Evolutionary conservation across 306 rosid species (phyloP).

Genomic region (Malus sylvestris): DNA sequence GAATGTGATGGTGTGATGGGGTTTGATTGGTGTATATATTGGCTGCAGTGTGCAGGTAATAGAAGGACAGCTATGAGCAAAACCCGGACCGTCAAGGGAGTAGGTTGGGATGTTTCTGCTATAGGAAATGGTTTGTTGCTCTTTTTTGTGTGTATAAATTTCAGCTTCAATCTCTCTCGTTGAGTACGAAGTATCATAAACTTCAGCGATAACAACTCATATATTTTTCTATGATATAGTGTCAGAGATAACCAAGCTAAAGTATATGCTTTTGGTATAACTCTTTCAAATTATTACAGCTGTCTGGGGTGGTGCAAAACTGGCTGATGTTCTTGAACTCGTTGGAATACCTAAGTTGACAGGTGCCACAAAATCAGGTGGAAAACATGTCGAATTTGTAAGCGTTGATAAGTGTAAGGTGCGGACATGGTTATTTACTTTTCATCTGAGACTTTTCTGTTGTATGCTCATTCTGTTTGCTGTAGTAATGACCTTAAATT

Average conservation of each 20-base stretch:
- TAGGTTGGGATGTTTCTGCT: slow-evolving; percentile 96
- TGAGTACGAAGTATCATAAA: not conserved
- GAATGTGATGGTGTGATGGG: not conserved
- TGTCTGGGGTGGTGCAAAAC: slow-evolving; percentile 87
- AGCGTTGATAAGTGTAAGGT: slow-evolving; percentile 92
- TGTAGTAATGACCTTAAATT: slow-evolving; percentile 9
- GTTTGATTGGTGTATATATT: slow-evolving; percentile 7
- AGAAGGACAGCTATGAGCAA: slow-evolving; percentile 97
- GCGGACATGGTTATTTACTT: slow-evolving; percentile 15
- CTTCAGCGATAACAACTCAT: not conserved
- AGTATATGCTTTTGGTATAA: not conserved
- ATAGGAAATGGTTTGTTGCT: slow-evolving; percentile 74
- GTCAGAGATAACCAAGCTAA: not conserved
- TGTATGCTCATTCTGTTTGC: not conserved
- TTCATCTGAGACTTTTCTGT: not conserved
- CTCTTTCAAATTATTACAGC: slow-evolving; percentile 42
- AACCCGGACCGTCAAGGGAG: slow-evolving; percentile 68
- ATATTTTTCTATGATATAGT: not conserved
- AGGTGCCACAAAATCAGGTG: slow-evolving; percentile 50
- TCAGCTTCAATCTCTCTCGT: not conserved
- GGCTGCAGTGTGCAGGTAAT: slow-evolving; percentile 84
- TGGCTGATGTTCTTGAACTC: slow-evolving; percentile 86
- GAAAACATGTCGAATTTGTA: slow-evolving; percentile 90
- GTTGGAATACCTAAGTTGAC: slow-evolving; percentile 68
- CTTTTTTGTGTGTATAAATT: slow-evolving; percentile 1